These are phyloP conservation scores for Heliocybe sulcata DNA, from an alignment of 1,284 basidiomycete genomes.

Conservation along the genomic window DNA sequence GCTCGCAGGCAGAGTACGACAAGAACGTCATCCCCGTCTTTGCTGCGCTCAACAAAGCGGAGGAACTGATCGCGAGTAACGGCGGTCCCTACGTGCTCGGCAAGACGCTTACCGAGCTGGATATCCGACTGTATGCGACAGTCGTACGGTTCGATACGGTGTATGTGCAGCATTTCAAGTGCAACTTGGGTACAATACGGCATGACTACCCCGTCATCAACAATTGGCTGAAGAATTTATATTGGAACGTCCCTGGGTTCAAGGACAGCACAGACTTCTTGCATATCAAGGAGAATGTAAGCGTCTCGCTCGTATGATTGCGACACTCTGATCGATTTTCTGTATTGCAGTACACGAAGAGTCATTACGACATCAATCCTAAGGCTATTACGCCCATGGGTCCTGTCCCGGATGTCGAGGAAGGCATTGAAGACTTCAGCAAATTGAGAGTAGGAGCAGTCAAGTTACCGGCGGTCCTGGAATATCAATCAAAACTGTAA, in stretches of 20 bases:
- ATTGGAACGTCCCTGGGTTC: constrained; percentile 1
- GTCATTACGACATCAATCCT: constrained; percentile 1
- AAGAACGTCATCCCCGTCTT: background rate
- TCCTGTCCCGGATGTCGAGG: background rate
- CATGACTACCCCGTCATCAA: constrained; percentile 2
- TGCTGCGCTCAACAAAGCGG: background rate
- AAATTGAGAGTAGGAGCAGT: background rate
- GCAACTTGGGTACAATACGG: background rate
- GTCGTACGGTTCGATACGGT: constrained; percentile 1
- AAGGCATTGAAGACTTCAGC: background rate
- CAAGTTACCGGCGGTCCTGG: background rate
- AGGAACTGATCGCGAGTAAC: background rate
- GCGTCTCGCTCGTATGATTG: background rate
- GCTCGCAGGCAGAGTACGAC: background rate
- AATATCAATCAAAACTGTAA: background rate
- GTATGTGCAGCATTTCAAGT: constrained; percentile 3
- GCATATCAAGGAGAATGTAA: constrained; percentile 3
- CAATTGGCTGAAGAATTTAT: constrained; percentile 1
- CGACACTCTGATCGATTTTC: background rate
- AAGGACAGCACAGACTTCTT: background rate
- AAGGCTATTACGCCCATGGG: constrained; percentile 2
- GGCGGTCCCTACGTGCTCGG: constrained; percentile 1
- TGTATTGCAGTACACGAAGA: background rate
- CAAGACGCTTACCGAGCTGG: background rate
- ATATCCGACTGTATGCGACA: constrained; percentile 1